Evolutionary conservation across 2,329 filamentous ascomycete species (phyloP).

Genomic region (Penicillium aurantiogriseum): DNA sequence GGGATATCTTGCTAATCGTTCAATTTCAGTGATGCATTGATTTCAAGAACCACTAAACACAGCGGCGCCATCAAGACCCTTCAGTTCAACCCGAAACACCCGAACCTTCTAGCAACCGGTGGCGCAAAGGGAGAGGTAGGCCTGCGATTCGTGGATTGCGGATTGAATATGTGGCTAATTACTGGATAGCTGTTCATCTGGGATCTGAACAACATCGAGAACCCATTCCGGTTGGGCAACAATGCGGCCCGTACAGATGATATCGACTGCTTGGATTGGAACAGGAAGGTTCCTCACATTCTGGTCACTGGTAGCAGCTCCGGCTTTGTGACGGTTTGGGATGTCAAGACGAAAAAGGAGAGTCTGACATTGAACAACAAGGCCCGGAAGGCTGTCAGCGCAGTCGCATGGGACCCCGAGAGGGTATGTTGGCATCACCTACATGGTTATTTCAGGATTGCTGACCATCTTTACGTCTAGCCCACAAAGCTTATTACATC

Average conservation of each 20-base stretch:
- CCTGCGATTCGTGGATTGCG: not conserved
- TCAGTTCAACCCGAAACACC: slow-evolving; percentile 92
- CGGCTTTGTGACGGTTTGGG: slow-evolving; percentile 97
- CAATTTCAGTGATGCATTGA: slow-evolving; percentile 63
- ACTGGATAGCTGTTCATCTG: slow-evolving; percentile 72
- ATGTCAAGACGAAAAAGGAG: slow-evolving; percentile 96
- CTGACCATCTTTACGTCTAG: slow-evolving; percentile 33
- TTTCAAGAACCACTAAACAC: slow-evolving; percentile 86
- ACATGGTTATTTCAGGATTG: not conserved
- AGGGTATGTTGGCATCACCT: slow-evolving; percentile 51
- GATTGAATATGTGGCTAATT: slow-evolving; percentile 3
- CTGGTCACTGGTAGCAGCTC: slow-evolving; percentile 89
- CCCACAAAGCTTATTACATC: slow-evolving; percentile 91
- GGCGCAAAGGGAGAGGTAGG: slow-evolving; percentile 79
- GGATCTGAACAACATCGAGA: slow-evolving; percentile 85
- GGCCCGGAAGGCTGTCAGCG: slow-evolving; percentile 88
- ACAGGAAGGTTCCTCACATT: slow-evolving; percentile 95
- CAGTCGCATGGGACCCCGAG: slow-evolving; percentile 95
- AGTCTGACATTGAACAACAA: slow-evolving; percentile 87
- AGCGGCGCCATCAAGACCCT: slow-evolving; percentile 88
- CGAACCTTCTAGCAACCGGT: slow-evolving; percentile 87
- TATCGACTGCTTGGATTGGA: slow-evolving; percentile 96
- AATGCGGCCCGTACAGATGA: slow-evolving; percentile 87
- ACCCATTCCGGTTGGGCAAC: slow-evolving; percentile 84
- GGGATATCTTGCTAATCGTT: slow-evolving; percentile 16